Evolutionary conservation across 1,284 basidiomycete genomes (phyloP).

Genomic region (Rhodotorula sp.): DNA sequence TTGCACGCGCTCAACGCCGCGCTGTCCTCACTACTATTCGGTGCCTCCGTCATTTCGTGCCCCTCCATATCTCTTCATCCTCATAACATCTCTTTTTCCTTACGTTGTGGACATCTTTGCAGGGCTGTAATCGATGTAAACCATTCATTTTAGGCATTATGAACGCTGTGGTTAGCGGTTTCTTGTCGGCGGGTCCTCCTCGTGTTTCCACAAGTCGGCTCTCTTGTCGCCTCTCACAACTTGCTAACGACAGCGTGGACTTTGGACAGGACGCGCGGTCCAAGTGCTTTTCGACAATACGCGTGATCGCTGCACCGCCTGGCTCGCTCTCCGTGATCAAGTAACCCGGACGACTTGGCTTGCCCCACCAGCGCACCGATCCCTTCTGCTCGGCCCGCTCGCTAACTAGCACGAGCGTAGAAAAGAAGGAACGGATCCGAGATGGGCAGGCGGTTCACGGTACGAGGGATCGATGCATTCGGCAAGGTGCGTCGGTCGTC

Average conservation of each 20-base stretch:
- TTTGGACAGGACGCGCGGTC: too few relatives aligned
- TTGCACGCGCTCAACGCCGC: too few relatives aligned
- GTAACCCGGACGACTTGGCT: background rate
- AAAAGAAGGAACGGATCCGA: background rate
- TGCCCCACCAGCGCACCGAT: background rate
- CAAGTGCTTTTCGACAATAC: too few relatives aligned
- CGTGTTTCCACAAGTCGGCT: background rate
- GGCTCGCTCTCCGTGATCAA: background rate
- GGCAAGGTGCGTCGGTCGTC: slow-evolving; percentile 71
- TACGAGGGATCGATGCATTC: slow-evolving; percentile 79
- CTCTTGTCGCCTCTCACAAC: background rate
- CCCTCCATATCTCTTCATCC: too few relatives aligned
- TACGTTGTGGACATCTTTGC: too few relatives aligned
- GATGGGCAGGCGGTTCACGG: slow-evolving; percentile 37
- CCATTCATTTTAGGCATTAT: too few relatives aligned
- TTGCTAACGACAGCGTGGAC: too few relatives aligned
- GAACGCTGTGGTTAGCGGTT: background rate
- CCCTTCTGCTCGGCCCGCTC: background rate
- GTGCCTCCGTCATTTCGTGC: too few relatives aligned
- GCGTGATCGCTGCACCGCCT: background rate
- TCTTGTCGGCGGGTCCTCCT: background rate
- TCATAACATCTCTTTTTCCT: too few relatives aligned
- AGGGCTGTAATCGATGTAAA: too few relatives aligned
- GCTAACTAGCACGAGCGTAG: too few relatives aligned
- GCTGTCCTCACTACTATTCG: too few relatives aligned